Evolutionary conservation across 1,284 basidiomycete species (phyloP).

Genomic region (Ustilago esculenta): DNA sequence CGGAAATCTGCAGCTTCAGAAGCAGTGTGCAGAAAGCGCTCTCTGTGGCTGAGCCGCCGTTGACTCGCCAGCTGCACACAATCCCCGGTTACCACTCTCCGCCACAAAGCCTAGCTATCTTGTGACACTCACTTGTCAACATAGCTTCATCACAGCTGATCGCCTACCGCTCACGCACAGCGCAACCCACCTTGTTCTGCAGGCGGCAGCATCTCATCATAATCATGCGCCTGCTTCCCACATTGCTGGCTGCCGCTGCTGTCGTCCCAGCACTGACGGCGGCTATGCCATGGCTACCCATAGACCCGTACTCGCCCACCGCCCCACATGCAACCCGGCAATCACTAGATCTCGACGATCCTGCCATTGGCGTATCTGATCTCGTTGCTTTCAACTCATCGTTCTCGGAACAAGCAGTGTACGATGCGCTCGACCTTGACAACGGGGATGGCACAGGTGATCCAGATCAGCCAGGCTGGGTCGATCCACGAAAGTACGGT

Average conservation of each 20-base stretch:
- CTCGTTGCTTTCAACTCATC: slow-evolving; percentile 29
- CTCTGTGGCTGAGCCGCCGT: too few species aligned
- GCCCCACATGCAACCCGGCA: slow-evolving; percentile 19
- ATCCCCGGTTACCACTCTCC: too few species aligned
- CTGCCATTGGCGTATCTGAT: slow-evolving; percentile 19
- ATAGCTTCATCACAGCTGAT: too few species aligned
- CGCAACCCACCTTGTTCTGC: neutral
- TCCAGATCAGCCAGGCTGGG: slow-evolving; percentile 50
- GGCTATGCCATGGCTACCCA: slow-evolving; percentile 27
- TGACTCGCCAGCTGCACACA: too few species aligned
- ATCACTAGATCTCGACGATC: slow-evolving; percentile 30
- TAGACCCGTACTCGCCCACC: slow-evolving; percentile 18
- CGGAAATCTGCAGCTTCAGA: too few species aligned
- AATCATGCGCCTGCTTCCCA: slow-evolving; percentile 22
- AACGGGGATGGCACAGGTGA: slow-evolving; percentile 34
- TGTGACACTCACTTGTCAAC: too few species aligned
- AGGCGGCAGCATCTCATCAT: neutral
- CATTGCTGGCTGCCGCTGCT: slow-evolving; percentile 6
- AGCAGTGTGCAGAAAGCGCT: too few species aligned
- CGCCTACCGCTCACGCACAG: too few species aligned
- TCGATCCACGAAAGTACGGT: slow-evolving; percentile 43
- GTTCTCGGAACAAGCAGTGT: slow-evolving; percentile 43
- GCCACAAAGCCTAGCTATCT: too few species aligned
- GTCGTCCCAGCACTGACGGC: neutral
- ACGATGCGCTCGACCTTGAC: slow-evolving; percentile 40